A percentile compares a stretch with the other conserved stretches of the same genome.
phyloP scores from a whole-genome alignment of 2,329 filamentous ascomycete genomes.

The Aplosporella prunicola region DNA sequence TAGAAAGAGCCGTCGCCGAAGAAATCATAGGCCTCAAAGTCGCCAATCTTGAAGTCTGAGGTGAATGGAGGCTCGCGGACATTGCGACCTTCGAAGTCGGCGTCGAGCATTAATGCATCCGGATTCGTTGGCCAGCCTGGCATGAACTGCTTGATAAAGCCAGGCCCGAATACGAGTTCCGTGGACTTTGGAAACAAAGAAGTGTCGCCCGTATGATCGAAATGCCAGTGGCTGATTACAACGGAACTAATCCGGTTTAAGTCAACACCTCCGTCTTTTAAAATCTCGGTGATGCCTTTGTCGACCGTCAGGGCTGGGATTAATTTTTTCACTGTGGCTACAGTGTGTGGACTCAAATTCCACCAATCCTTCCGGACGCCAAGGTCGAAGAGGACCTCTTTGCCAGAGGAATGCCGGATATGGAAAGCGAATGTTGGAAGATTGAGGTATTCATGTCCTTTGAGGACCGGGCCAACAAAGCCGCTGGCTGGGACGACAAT shows the following conservation, averaged over 20 bases:
- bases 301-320: slow-evolving; percentile 18
- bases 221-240: slow-evolving; percentile 23
- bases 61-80: slow-evolving; percentile 10
- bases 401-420: slow-evolving; percentile 36
- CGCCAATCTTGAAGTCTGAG: slow-evolving; percentile 28
- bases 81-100: slow-evolving; percentile 12
- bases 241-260: slow-evolving; percentile 16
- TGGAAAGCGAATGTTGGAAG: slow-evolving; percentile 39
- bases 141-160: slow-evolving; percentile 35
- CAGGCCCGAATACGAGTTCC: slow-evolving; percentile 42
- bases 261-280: slow-evolving; percentile 14
- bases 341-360: slow-evolving; percentile 18
- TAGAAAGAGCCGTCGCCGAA: slow-evolving; percentile 50
- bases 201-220: slow-evolving; percentile 43
- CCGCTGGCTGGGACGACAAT: slow-evolving; percentile 6
- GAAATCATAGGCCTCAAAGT: slow-evolving; percentile 43
- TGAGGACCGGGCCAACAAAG: slow-evolving; percentile 7
- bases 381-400: slow-evolving; percentile 39
- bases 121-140: slow-evolving; percentile 35
- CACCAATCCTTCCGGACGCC: slow-evolving; percentile 39
- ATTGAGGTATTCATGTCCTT: slow-evolving; percentile 9
- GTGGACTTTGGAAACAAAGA: slow-evolving; percentile 36
- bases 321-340: slow-evolving; percentile 1
- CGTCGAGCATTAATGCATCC: slow-evolving; percentile 10
- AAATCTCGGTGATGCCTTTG: slow-evolving; percentile 31